Base-by-base conservation (phyloP, 805 yeast genomes). In the Novakomyces olei region DNA sequence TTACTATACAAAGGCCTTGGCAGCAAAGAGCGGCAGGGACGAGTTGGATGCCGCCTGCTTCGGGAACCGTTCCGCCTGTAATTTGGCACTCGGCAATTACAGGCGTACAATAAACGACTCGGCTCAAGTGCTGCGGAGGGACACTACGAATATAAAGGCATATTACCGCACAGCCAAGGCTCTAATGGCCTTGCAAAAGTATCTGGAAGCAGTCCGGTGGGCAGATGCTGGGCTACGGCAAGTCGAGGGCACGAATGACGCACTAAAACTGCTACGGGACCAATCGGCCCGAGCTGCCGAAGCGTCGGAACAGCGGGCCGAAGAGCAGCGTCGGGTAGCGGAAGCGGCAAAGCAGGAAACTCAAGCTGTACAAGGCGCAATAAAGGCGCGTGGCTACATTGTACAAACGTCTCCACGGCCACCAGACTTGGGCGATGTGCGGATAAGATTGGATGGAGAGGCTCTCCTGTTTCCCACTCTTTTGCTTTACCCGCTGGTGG, bases 21-120 rank as follows among this genome's bases (percentile, higher is more conserved):
- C 69, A 8, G 68, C 76, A 24, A 65, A 69, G 29, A 68, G 80
- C 46, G 69, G 43, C 15, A 19, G 24, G 5, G 26, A 34, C 15
- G 30, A 32, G 19, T 23, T 28, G 4, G 33, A 29, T 8, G 15
- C 10, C 3, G 69, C 85, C 0, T 58, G 88, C 30, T 71, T 62
- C 40, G 56, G 73, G 35, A 88, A 88, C 50, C 63, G 93, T 37
- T 92, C 96, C 1, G 94, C 93, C 2, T 77, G 94, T 52, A 79
- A 85, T 44, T 57, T 88, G 40, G 92, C 77, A 46, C 55, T 88
- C 42, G 61, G 72, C 44, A 88, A 88, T 53, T 85, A 71, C 51
- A 66, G 96, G 54, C 59, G 69, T 34, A 78, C 92, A 47, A 72
- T 88, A 40, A 76, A 74, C 40, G 95, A 85, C 50, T 78, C 93